Conservation (phyloP, 2,329 filamentous ascomycete species). For the Colletotrichum chrysophilum region DNA sequence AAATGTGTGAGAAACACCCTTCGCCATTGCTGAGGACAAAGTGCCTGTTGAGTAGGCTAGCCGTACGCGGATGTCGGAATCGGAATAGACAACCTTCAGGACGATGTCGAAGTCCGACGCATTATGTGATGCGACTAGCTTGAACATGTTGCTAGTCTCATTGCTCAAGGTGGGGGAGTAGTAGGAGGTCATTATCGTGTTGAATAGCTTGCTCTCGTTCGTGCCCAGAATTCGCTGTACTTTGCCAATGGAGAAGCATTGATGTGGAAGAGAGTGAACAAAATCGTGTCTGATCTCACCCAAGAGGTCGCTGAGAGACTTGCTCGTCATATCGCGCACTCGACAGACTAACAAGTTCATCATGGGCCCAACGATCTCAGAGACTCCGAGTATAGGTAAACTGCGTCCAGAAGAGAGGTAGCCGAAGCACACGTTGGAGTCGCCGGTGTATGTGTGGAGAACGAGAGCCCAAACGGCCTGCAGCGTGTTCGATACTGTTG, state of each 20-base stretch:
- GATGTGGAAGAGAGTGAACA: constrained; percentile 5
- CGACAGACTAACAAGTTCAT: constrained; percentile 7
- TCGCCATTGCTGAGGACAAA: neutral
- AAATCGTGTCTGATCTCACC: neutral
- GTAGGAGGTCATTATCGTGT: constrained; percentile 18
- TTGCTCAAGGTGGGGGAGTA: neutral
- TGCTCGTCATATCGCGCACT: neutral
- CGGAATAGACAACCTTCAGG: neutral
- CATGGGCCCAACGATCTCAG: constrained; percentile 14
- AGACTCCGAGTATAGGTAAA: neutral
- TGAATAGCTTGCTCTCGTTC: constrained; percentile 13
- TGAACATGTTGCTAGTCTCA: neutral
- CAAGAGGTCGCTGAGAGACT: neutral
- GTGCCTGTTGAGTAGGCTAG: neutral
- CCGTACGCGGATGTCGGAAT: neutral
- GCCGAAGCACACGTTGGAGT: constrained; percentile 3
- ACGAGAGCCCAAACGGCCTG: constrained; percentile 10
- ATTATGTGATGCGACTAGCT: neutral
- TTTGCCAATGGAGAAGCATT: constrained; percentile 15
- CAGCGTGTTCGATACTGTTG: neutral
- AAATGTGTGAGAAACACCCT: neutral
- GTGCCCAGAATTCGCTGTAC: constrained; percentile 4
- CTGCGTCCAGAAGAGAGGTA: constrained; percentile 10
- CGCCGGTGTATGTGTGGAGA: neutral
- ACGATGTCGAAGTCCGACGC: constrained; percentile 11